Conservation (phyloP, 371 early-diverging fungal species). For the Lichtheimia ramosa region DNA sequence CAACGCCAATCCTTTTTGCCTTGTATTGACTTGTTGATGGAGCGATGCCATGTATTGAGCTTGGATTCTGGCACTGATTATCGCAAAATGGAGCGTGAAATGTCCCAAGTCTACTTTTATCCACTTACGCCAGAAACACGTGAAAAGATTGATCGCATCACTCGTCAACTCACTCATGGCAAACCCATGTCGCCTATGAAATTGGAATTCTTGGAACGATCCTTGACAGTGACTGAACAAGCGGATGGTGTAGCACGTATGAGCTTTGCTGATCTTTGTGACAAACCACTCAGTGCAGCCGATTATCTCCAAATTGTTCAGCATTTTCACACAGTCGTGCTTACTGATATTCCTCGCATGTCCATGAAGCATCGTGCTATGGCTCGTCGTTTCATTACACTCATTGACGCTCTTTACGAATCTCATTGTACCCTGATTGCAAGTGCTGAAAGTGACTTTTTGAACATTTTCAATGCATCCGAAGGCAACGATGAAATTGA, state of each 20-base stretch:
- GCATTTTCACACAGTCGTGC: constrained; percentile 71
- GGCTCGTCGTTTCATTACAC: constrained; percentile 91
- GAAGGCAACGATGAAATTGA: constrained; percentile 36
- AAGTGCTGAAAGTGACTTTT: constrained; percentile 69
- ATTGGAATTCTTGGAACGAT: constrained; percentile 75
- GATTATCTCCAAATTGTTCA: constrained; percentile 86
- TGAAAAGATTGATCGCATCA: constrained; percentile 37
- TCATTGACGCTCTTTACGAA: constrained; percentile 94
- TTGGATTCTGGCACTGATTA: constrained; percentile 92
- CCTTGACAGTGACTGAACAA: constrained; percentile 61
- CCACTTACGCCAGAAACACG: constrained; percentile 58
- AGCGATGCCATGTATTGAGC: constrained; percentile 76
- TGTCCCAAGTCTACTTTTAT: constrained; percentile 57
- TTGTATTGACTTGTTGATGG: constrained; percentile 84
- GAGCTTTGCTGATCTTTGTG: constrained; percentile 83
- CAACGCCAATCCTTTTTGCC: constrained; percentile 90
- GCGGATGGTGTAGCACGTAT: constrained; percentile 74
- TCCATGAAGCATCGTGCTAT: constrained; percentile 77
- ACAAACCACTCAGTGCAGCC: constrained; percentile 80
- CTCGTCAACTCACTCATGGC: constrained; percentile 29
- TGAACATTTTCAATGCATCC: constrained; percentile 68
- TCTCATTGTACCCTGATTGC: constrained; percentile 61
- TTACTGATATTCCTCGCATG: constrained; percentile 90
- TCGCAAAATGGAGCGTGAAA: constrained; percentile 63
- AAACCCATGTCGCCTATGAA: constrained; percentile 36